Base-by-base conservation (phyloP, 148 eudicot species). In the Mesembryanthemum crystallinum region DNA sequence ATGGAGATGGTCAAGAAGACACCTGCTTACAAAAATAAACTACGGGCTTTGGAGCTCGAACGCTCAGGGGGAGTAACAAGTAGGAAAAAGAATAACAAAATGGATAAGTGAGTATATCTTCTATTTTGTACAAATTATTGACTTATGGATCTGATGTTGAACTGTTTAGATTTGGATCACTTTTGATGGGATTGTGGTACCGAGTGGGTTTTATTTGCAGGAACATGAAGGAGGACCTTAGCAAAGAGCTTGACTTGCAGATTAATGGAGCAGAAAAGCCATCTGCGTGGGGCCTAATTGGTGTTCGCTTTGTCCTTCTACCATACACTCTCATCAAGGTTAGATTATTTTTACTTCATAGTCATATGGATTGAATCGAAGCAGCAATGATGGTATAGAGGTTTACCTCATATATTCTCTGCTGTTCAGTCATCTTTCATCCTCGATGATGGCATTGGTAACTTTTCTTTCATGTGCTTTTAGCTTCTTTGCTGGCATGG, bases 221-320 rank as follows among this genome's bases (percentile, higher is more conserved):
- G 85, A 87, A 86, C 67, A 62, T 85, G 71, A 84, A 82, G 42
- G 98, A 90, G 77, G 98, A 94, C 52, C 84, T 92, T 42, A 88
- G 96, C 89, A 92, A 92, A 77, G 98, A 94, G 80, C 96, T 94
- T 82, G 97, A 94, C 64, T 81, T 94, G 80, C 97, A 94, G 86
- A 94, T 94, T 70, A 92, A 90, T 64, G 98, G 98, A 39, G 97
- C 98, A 71, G 97, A 92, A 81, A 89, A 88, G 76, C 97, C 98
- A 74, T 90, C 98, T 37, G 55, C 90, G 49, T 92, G 97, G 98
- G 91, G 86, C 58, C 86, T 94, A 59, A 64, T 94, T 58, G 86
- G 91, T 74, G 81, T 92, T 72, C 96, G 91, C 61, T 84, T 94
- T 71, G 76, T 94, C 42, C 90, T 94, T 47, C 77, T 94, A 29